phyloP scores from a whole-genome alignment of 1,284 basidiomycete genomes.

The Cutaneotrichosporon sp. region DNA sequence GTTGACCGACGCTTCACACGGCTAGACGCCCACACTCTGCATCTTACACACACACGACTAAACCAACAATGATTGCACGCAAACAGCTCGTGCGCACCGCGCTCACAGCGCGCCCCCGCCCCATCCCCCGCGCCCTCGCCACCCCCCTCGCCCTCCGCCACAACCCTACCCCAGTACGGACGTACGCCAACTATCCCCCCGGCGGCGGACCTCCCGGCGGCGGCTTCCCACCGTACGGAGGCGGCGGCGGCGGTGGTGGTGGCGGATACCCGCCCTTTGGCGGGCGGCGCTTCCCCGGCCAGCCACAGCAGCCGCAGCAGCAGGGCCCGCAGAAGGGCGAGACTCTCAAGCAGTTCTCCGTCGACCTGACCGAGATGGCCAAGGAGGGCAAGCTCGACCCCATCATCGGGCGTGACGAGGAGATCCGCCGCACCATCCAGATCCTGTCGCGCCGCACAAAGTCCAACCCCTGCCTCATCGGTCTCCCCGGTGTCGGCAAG shows the following conservation, averaged over 20 bases:
- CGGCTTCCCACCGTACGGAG: constrained; percentile 11
- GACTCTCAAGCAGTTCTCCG: constrained; percentile 78
- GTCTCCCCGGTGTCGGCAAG: constrained; percentile 77
- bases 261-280: constrained; percentile 9
- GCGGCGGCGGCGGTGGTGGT: constrained; percentile 7
- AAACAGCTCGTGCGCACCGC: constrained; percentile 23
- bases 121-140: neutral
- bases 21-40: neutral
- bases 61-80: constrained; percentile 21
- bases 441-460: constrained; percentile 74
- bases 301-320: constrained; percentile 23
- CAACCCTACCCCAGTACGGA: neutral
- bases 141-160: neutral
- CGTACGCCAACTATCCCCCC: constrained; percentile 21
- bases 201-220: constrained; percentile 25
- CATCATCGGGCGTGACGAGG: constrained; percentile 85
- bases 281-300: constrained; percentile 10
- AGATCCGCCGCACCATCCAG: constrained; percentile 87
- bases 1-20: neutral
- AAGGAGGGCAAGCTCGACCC: constrained; percentile 83
- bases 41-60: neutral
- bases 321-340: constrained; percentile 66
- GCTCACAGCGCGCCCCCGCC: constrained; percentile 6
- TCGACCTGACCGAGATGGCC: constrained; percentile 82
- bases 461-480: constrained; percentile 67